Base-by-base conservation (phyloP, 148 eudicot species). In the Rhododendron williamsianum region DNA sequence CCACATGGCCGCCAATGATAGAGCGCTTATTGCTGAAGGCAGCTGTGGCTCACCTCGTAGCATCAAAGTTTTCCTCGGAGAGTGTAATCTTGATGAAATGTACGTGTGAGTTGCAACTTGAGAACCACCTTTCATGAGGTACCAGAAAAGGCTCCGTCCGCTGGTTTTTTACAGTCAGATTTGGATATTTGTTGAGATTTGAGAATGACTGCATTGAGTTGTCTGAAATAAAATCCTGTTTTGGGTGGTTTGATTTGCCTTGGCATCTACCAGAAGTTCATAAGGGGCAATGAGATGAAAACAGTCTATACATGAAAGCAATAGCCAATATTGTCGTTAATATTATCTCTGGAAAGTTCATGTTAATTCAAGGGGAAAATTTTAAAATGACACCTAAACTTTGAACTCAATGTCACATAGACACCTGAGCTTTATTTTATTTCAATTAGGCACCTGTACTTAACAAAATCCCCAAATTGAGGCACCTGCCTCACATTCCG, bases 1-100 rank as follows among this genome's bases (percentile, higher is more conserved):
- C 3, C 98, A 97, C 89, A 97, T 97, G 98, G 93, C 99, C 76
- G 99, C 98, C 71, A 97, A 97, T 25, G 99, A 97, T 81, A 93
- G 99, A 97, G 98, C 95, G 7, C 89, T 97, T 30, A 86, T 95
- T 21, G 95, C 97, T 3, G 99, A 95, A 87, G 98, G 99, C 56
- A 87, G 84, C 87, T 97, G 98, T 60, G 99, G 99, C 81, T 94
- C 99, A 41, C 99, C 99, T 45, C 91, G 98, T 80, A 95, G 98
- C 89, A 88, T 97, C 84, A 97, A 94, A 89, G 98, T 93, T 81
- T 92, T 87, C 90, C 93, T 95, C 7, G 95, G 97, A 81, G 98
- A 97, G 91, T 97, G 99, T 88, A 95, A 89, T 78, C 92, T 94
- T 9, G 96, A 95, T 52, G 94, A 91, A 49, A 38, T 92, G 90